Conservation (phyloP, 75 land plant genomes). For the Isoetes taiwanensis region DNA sequence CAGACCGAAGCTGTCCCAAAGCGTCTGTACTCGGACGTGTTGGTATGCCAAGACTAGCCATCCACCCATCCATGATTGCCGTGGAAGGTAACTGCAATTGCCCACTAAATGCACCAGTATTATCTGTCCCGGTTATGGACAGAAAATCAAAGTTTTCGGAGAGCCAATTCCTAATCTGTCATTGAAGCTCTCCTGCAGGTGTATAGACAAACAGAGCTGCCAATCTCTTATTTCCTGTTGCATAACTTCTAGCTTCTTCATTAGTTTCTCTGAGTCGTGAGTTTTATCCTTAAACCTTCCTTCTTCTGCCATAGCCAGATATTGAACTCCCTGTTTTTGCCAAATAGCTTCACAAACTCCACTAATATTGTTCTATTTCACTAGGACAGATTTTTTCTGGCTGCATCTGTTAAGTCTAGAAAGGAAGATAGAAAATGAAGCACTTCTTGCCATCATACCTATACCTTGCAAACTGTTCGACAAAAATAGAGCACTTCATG, state of each 20-base stretch:
- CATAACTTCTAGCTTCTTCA: neutral
- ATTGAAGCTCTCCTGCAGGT: slow-evolving; percentile 1
- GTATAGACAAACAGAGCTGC: slow-evolving; percentile 1
- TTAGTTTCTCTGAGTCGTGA: too few species aligned
- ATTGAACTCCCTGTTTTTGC: too few species aligned
- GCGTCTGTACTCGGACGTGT: neutral
- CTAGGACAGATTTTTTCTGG: too few species aligned
- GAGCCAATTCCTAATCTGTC: neutral
- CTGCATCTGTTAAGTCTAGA: too few species aligned
- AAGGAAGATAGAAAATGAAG: too few species aligned
- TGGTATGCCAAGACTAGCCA: slow-evolving; percentile 2
- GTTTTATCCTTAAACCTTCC: too few species aligned
- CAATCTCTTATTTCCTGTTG: neutral
- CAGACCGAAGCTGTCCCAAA: neutral
- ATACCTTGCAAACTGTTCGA: too few species aligned
- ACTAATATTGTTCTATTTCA: too few species aligned
- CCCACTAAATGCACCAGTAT: neutral
- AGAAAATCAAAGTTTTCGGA: slow-evolving; percentile 5
- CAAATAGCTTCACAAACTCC: too few species aligned
- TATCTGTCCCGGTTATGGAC: neutral
- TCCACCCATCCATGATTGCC: slow-evolving; percentile 4
- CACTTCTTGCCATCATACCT: too few species aligned
- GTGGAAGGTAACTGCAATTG: slow-evolving; percentile 1
- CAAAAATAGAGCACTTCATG: too few species aligned
- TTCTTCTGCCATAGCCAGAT: too few species aligned